These are phyloP conservation scores for Viola odorata DNA, from an alignment of 345 rosid species.

Conservation along the genomic window DNA sequence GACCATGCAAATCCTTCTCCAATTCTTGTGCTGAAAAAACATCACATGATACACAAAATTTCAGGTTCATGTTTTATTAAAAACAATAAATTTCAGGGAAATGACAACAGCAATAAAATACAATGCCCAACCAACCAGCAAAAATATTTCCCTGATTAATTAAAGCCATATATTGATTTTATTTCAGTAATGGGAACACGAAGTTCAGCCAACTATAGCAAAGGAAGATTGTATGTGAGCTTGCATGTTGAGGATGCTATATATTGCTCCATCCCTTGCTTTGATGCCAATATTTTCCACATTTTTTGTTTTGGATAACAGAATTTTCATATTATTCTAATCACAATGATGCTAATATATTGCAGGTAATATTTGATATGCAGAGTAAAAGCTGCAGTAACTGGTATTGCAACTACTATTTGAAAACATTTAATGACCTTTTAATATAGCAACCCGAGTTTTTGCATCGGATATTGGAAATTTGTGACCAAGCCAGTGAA, in stretches of 20 bases:
- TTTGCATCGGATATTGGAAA: constrained; percentile 92
- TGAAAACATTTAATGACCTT: constrained; percentile 45
- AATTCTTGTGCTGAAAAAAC: constrained; percentile 79
- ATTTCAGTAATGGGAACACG: too few species aligned
- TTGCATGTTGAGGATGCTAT: too few species aligned
- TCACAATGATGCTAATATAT: too few species aligned
- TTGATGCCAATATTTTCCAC: too few species aligned
- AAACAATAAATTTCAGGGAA: background rate
- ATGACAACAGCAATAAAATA: background rate
- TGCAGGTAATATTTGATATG: too few species aligned
- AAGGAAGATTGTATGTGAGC: too few species aligned
- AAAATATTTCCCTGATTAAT: background rate
- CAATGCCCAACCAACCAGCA: background rate
- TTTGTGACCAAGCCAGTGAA: constrained; percentile 90
- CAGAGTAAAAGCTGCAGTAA: too few species aligned
- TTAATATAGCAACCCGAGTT: constrained; percentile 84
- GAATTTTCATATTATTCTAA: too few species aligned
- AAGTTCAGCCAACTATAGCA: too few species aligned
- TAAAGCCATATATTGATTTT: background rate
- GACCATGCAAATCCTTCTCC: constrained; percentile 91
- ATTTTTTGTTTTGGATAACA: too few species aligned
- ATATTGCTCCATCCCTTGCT: too few species aligned
- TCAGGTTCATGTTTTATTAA: background rate
- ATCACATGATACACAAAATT: constrained; percentile 3
- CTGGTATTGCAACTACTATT: too few species aligned